phyloP scores from a whole-genome alignment of 768 basidiomycete species.

The Agrocybe praecox region DNA sequence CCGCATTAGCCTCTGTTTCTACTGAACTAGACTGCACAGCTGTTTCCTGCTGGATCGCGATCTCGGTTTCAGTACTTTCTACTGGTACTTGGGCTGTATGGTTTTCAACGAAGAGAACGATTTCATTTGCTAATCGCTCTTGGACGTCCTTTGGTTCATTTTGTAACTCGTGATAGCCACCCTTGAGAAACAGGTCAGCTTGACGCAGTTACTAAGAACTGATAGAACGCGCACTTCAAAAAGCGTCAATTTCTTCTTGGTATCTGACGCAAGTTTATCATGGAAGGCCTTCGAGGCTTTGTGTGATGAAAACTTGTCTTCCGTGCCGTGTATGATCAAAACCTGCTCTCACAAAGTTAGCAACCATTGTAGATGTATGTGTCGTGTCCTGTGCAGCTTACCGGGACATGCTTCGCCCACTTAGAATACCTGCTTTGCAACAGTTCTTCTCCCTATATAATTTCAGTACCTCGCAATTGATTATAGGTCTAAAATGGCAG shows the following conservation, averaged over 20 bases:
- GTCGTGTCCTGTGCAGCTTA: slow-evolving; percentile 40
- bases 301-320: slow-evolving; percentile 60
- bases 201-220: neutral
- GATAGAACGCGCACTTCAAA: slow-evolving; percentile 32
- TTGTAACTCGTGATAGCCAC: slow-evolving; percentile 75
- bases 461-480: neutral
- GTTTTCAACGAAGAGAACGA: slow-evolving; percentile 51
- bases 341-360: slow-evolving; percentile 47
- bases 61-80: slow-evolving; percentile 5
- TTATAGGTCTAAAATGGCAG: slow-evolving; percentile 9
- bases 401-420: slow-evolving; percentile 73
- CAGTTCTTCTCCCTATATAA: slow-evolving; percentile 60
- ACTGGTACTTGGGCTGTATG: slow-evolving; percentile 16
- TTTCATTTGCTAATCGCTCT: slow-evolving; percentile 57
- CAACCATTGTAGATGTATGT: neutral
- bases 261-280: slow-evolving; percentile 47
- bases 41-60: neutral
- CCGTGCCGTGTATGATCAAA: slow-evolving; percentile 63
- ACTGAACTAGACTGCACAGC: neutral
- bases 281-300: slow-evolving; percentile 57
- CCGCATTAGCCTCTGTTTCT: neutral
- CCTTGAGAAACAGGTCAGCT: slow-evolving; percentile 35
- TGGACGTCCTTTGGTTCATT: slow-evolving; percentile 74
- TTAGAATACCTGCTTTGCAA: slow-evolving; percentile 42
- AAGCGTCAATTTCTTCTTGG: slow-evolving; percentile 60